phyloP scores from a whole-genome alignment of 495 filamentous ascomycete species.

The Aspergillus avenaceus region DNA sequence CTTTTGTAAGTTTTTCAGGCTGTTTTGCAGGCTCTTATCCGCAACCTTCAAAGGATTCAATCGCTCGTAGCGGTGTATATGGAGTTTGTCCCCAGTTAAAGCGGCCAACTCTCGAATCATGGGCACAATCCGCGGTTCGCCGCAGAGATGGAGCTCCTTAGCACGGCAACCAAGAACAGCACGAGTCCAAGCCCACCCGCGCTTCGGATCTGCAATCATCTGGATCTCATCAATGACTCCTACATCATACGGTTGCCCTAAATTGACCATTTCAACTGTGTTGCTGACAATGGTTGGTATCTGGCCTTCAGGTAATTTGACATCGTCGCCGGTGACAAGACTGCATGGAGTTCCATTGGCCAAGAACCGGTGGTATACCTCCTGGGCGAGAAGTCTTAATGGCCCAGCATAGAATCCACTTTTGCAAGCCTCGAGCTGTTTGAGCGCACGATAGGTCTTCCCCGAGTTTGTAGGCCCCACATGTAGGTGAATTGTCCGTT shows the following conservation, averaged over 20 bases:
- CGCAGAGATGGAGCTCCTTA: slow-evolving; percentile 89
- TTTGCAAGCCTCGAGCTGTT: slow-evolving; percentile 72
- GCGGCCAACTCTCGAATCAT: slow-evolving; percentile 77
- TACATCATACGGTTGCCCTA: slow-evolving; percentile 70
- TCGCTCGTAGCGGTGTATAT: slow-evolving; percentile 76
- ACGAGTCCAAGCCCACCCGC: slow-evolving; percentile 97
- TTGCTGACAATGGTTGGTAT: slow-evolving; percentile 65
- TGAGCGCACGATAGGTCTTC: slow-evolving; percentile 93
- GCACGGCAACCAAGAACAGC: slow-evolving; percentile 83
- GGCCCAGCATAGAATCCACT: slow-evolving; percentile 89
- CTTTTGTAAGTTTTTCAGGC: slow-evolving; percentile 66
- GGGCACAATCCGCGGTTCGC: slow-evolving; percentile 77
- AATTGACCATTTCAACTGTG: slow-evolving; percentile 92
- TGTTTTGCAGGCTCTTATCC: slow-evolving; percentile 54
- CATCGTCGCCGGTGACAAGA: slow-evolving; percentile 89
- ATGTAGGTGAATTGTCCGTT: slow-evolving; percentile 85
- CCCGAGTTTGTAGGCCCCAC: slow-evolving; percentile 98
- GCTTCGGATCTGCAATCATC: slow-evolving; percentile 77
- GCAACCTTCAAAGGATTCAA: slow-evolving; percentile 72
- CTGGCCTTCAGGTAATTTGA: slow-evolving; percentile 50
- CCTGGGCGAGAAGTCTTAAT: slow-evolving; percentile 84
- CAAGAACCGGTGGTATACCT: slow-evolving; percentile 80
- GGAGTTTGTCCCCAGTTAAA: slow-evolving; percentile 74
- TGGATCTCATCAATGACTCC: slow-evolving; percentile 98
- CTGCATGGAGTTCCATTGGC: slow-evolving; percentile 69